Conservation (phyloP, 495 filamentous ascomycete species). For the Penicillium diatomitis region DNA sequence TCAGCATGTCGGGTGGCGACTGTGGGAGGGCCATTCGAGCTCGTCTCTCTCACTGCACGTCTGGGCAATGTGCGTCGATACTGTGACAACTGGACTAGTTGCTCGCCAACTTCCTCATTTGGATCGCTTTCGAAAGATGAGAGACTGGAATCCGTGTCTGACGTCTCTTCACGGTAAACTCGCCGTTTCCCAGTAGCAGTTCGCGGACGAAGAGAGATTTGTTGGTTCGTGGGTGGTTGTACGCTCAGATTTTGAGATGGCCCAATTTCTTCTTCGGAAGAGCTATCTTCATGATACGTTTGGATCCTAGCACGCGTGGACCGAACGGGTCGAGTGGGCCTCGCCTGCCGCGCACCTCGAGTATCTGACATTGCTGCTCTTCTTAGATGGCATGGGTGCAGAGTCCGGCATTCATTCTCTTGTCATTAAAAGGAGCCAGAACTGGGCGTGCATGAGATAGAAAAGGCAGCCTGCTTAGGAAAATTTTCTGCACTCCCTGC, state of each 20-base stretch:
- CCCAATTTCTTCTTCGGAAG: slow-evolving; percentile 18
- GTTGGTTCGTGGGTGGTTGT: slow-evolving; percentile 6
- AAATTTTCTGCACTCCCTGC: no score
- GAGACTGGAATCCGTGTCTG: slow-evolving; percentile 23
- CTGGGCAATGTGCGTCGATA: no score
- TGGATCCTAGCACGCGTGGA: slow-evolving; percentile 28
- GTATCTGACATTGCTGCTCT: slow-evolving; percentile 17
- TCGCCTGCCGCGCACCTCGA: slow-evolving; percentile 8
- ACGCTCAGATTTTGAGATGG: background rate
- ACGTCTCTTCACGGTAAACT: slow-evolving; percentile 40
- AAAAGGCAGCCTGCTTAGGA: no score
- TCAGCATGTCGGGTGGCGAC: background rate
- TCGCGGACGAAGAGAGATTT: slow-evolving; percentile 29
- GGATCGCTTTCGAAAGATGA: slow-evolving; percentile 4
- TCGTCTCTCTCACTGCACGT: no score
- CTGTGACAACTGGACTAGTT: background rate
- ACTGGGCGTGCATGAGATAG: no score
- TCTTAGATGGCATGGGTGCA: no score
- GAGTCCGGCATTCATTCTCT: no score
- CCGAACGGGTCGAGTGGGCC: slow-evolving; percentile 27
- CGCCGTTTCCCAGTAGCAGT: slow-evolving; percentile 18
- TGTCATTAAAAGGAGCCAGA: no score
- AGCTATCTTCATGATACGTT: slow-evolving; percentile 35
- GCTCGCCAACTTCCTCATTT: background rate
- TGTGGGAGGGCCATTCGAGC: no score